These are phyloP conservation scores for Pleurotus pulmonarius DNA, from an alignment of 768 basidiomycete genomes.

Conservation along the genomic window DNA sequence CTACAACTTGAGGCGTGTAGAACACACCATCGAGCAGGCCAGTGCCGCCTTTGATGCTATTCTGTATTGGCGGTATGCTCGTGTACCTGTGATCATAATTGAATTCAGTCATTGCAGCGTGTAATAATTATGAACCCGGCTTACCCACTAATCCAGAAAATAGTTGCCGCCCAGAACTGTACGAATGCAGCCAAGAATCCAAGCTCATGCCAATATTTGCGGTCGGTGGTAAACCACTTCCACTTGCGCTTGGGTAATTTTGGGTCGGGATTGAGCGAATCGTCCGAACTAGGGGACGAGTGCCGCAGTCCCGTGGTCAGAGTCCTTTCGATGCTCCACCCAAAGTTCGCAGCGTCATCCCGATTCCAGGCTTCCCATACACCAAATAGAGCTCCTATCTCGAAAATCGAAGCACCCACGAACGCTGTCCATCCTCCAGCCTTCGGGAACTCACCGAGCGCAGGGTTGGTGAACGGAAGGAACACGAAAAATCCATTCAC, in stretches of 20 bases:
- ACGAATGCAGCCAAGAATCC: slow-evolving; percentile 47
- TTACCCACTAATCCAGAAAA: slow-evolving; percentile 58
- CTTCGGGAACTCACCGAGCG: background rate
- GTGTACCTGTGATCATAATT: slow-evolving; percentile 24
- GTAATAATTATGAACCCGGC: slow-evolving; percentile 1
- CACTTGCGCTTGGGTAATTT: slow-evolving; percentile 17
- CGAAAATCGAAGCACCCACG: slow-evolving; percentile 59
- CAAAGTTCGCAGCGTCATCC: slow-evolving; percentile 35
- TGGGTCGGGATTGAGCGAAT: background rate
- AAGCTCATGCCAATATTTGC: slow-evolving; percentile 36
- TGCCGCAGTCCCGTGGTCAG: background rate
- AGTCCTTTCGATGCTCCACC: slow-evolving; percentile 22
- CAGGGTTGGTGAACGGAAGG: slow-evolving; percentile 28
- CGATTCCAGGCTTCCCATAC: slow-evolving; percentile 55
- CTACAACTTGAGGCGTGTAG: slow-evolving; percentile 63
- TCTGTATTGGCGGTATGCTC: slow-evolving; percentile 32
- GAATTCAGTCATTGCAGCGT: slow-evolving; percentile 10
- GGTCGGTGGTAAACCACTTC: slow-evolving; percentile 35
- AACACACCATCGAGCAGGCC: slow-evolving; percentile 43
- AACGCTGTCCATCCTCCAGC: slow-evolving; percentile 46
- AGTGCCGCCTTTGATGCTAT: slow-evolving; percentile 20
- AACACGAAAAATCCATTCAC: slow-evolving; percentile 54
- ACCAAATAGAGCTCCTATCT: slow-evolving; percentile 48
- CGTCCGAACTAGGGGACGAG: background rate
- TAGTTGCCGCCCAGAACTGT: slow-evolving; percentile 52